Base-by-base conservation (phyloP, 2,329 filamentous ascomycete species). In the Xylariales sp. region DNA sequence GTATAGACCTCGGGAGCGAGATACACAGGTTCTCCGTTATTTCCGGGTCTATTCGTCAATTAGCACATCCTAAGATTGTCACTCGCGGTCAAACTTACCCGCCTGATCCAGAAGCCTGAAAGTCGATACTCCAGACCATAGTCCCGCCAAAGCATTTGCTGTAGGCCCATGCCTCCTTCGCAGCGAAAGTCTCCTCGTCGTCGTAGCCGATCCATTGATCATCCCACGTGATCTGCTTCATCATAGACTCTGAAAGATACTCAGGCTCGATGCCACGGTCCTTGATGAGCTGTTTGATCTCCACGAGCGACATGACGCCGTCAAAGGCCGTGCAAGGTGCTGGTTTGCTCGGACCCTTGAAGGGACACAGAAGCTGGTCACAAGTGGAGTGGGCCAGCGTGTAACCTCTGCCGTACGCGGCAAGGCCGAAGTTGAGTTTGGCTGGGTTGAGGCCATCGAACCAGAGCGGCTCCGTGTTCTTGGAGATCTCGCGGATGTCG, bases 381-480 rank as follows among this genome's bases (percentile, higher is more conserved):
- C 61, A 65, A 27, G 16, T 46, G 2, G 52, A 44, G 15, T 56
- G 18, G 22, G 45, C 21, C 1, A 64, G 21, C 0, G 64, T 73
- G 33, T 66, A 74, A 2, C 66, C 62, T 4, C 71, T 57, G 0
- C 70, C 71, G 39, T 76, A 76, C 35, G 61, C 63, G 1, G 69
- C 69, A 1, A 73, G 40, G 1, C 72, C 73, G 3, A 76, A 50
- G 42, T 69, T 69, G 25, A 75, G 50, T 46, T 74, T 70, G 3
- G 38, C 32, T 0, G 65, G 60, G 31, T 64, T 45, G 0, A 74
- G 39, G 1, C 57, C 56, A 24, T 60, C 63, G 38, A 59, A 66
- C 66, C 66, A 73, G 0, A 75, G 43, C 0, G 65, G 63, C 0
- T 60, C 28, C 0, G 64, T 55, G 3, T 59, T 52, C 3, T 57